Evolutionary conservation across 345 rosid genomes (phyloP).

Genomic region (Firmiana major): DNA sequence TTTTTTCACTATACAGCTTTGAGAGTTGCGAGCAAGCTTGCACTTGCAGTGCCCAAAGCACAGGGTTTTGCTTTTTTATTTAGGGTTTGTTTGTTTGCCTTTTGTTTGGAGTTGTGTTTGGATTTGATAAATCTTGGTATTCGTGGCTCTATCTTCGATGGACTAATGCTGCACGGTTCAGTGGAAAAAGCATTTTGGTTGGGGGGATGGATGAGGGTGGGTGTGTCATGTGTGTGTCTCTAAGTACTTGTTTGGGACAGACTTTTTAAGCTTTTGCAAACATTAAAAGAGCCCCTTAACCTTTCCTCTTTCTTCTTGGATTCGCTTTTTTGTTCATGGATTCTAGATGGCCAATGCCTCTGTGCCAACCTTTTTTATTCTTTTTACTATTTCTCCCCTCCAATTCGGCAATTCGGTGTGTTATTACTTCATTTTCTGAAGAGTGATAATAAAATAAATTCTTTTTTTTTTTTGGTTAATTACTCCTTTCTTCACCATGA

Average conservation of each 20-base stretch:
- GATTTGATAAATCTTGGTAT: slow-evolving; percentile 16
- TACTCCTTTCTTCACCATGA: too few relatives aligned
- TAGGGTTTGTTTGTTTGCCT: slow-evolving; percentile 2
- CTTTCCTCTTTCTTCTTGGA: slow-evolving; percentile 17
- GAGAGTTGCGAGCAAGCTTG: slow-evolving; percentile 57
- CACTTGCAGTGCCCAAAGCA: slow-evolving; percentile 51
- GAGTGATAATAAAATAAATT: too few relatives aligned
- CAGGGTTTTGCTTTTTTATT: slow-evolving; percentile 13
- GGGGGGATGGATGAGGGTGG: slow-evolving; percentile 14
- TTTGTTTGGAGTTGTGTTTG: slow-evolving; percentile 30
- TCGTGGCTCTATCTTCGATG: slow-evolving; percentile 28
- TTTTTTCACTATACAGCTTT: slow-evolving; percentile 32
- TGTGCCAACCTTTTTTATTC: neutral
- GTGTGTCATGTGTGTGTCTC: slow-evolving; percentile 16
- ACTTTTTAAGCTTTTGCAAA: slow-evolving; percentile 9
- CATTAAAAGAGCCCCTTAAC: slow-evolving; percentile 12
- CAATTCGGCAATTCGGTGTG: neutral
- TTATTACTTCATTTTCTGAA: too few relatives aligned
- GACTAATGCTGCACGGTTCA: slow-evolving; percentile 6
- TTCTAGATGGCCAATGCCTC: slow-evolving; percentile 11
- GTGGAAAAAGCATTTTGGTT: slow-evolving; percentile 27
- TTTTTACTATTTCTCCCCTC: neutral
- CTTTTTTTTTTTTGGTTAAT: too few relatives aligned
- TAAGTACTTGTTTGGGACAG: slow-evolving; percentile 21
- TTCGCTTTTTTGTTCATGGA: slow-evolving; percentile 20